Conservation (phyloP, 164 flowering plant species). For the Tinospora cordifolia region DNA sequence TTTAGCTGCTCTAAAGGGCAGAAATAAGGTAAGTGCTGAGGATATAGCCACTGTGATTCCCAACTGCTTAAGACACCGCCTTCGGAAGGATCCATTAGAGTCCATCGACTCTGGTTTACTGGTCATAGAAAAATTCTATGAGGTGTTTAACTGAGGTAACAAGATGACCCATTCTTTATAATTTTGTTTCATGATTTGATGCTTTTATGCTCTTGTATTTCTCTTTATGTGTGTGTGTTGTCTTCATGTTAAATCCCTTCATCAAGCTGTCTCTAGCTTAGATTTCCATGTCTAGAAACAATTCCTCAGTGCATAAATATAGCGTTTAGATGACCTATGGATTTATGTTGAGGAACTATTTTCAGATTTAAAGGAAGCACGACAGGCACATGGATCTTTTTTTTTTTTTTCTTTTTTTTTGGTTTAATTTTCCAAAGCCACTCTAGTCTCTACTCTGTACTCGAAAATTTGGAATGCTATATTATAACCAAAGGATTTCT, state of each 20-base stretch:
- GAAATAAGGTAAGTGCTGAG: constrained; percentile 69
- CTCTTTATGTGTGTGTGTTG: not conserved
- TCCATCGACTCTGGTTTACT: constrained; percentile 95
- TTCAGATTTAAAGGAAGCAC: constrained; percentile 1
- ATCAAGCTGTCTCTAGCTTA: not conserved
- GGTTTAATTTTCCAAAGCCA: constrained; percentile 5
- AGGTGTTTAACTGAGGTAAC: constrained; percentile 51
- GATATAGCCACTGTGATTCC: constrained; percentile 96
- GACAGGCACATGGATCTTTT: not conserved
- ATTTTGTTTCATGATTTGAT: constrained; percentile 5
- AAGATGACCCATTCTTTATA: not conserved
- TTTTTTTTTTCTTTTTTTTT: constrained; percentile 1
- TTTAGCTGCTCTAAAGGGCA: constrained; percentile 84
- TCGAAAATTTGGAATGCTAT: not conserved
- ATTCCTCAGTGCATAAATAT: not conserved
- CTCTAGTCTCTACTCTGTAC: constrained; percentile 4
- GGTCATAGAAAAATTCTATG: constrained; percentile 87
- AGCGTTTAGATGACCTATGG: not conserved
- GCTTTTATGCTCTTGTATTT: constrained; percentile 6
- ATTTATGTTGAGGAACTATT: constrained; percentile 2
- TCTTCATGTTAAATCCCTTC: not conserved
- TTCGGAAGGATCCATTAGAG: constrained; percentile 91
- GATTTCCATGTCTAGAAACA: constrained; percentile 5
- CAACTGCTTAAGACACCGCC: constrained; percentile 91
- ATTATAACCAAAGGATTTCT: not conserved